A percentile compares a stretch with the other conserved stretches of the same genome.
Evolutionary conservation across 768 basidiomycete genomes (phyloP).

Genomic region (Fomitopsis serialis): DNA sequence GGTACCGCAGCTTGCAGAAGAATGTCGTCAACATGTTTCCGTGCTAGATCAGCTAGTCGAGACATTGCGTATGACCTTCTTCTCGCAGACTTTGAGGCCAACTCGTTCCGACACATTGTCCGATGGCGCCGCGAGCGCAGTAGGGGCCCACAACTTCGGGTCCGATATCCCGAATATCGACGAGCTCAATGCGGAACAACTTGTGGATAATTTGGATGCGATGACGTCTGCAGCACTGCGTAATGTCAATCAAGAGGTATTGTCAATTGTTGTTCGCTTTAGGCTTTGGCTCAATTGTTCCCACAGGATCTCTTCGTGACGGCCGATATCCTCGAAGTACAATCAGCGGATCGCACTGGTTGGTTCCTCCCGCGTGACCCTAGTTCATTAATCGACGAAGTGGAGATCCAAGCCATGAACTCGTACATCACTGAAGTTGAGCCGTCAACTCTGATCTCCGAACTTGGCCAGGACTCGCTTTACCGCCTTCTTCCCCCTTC

Average conservation of each 20-base stretch:
- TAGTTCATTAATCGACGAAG: constrained; percentile 46
- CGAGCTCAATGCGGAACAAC: constrained; percentile 34
- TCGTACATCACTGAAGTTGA: constrained; percentile 68
- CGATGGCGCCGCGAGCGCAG: constrained; percentile 1
- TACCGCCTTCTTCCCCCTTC: constrained; percentile 74
- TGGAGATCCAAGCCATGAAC: constrained; percentile 80
- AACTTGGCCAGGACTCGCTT: constrained; percentile 61
- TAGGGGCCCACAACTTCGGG: constrained; percentile 10
- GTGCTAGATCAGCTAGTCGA: constrained; percentile 38
- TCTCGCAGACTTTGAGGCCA: constrained; percentile 58
- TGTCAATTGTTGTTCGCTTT: constrained; percentile 5
- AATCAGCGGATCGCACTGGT: constrained; percentile 71
- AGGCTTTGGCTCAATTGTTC: constrained; percentile 2
- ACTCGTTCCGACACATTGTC: constrained; percentile 1
- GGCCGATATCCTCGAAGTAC: constrained; percentile 75
- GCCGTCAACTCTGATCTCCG: constrained; percentile 67
- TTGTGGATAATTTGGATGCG: constrained; percentile 74
- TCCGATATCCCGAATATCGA: constrained; percentile 23
- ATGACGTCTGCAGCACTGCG: constrained; percentile 73
- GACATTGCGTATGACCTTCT: constrained; percentile 41
- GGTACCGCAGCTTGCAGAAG: constrained; percentile 29
- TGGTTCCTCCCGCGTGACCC: constrained; percentile 70
- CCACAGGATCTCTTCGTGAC: constrained; percentile 71
- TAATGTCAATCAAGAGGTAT: constrained; percentile 74
- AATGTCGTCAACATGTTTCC: background rate